These are phyloP conservation scores for Trichopus zeylanicus DNA, from an alignment of 116 monocot genomes.

Conservation along the genomic window DNA sequence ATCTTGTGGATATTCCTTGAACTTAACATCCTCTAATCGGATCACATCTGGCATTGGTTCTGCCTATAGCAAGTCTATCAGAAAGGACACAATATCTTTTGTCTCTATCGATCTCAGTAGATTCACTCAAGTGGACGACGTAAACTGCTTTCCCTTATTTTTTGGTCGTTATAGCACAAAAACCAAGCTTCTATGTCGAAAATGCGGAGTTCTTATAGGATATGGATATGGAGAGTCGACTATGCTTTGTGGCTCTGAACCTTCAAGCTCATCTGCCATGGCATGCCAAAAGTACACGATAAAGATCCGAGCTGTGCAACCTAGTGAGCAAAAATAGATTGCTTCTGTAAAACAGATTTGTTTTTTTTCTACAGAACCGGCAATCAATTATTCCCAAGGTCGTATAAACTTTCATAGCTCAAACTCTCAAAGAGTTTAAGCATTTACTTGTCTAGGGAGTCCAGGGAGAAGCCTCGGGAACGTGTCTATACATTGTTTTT, in stretches of 20 bases:
- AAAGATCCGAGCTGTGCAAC: conserved; percentile 50
- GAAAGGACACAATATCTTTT: conserved; percentile 52
- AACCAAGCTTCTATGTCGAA: conserved; percentile 65
- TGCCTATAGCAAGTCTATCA: conserved; percentile 34
- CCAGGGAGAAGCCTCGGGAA: too few species aligned
- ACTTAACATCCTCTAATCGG: conserved; percentile 58
- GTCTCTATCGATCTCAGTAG: conserved; percentile 50
- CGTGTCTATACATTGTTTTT: too few species aligned
- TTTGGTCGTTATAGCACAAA: conserved; percentile 32
- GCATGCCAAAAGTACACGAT: conserved; percentile 35
- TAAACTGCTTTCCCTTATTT: conserved; percentile 41
- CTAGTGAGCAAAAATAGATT: conserved; percentile 14
- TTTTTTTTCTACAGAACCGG: too few species aligned
- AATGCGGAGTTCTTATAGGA: conserved; percentile 46
- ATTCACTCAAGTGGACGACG: conserved; percentile 59
- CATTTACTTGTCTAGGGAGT: too few species aligned
- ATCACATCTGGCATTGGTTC: conserved; percentile 29
- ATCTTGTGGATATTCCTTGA: conserved; percentile 54
- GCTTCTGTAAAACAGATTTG: background rate
- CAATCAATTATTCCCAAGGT: too few species aligned
- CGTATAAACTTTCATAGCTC: too few species aligned
- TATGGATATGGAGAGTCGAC: conserved; percentile 31
- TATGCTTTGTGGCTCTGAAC: conserved; percentile 37
- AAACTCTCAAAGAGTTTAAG: too few species aligned
- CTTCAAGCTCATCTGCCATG: conserved; percentile 16